Evolutionary conservation across 1,139 yeast genomes (phyloP).

Genomic region (Candida sanyaensis): DNA sequence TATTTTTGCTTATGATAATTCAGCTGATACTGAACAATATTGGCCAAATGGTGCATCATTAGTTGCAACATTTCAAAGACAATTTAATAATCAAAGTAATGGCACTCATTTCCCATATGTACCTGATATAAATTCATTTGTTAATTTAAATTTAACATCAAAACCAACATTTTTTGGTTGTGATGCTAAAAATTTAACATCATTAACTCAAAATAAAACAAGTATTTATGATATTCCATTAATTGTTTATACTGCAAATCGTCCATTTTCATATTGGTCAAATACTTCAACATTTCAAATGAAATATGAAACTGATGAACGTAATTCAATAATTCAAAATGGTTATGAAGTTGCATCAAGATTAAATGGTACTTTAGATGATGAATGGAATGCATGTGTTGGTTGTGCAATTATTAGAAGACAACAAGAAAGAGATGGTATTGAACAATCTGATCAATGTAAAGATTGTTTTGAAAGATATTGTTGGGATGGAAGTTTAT

Average conservation of each 20-base stretch:
- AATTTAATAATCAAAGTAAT: conserved; percentile 62
- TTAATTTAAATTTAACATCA: conserved; percentile 58
- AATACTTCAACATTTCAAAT: conserved; percentile 75
- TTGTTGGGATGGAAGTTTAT: conserved; percentile 74
- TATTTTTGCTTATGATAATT: conserved; percentile 52
- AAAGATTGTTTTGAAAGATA: conserved; percentile 42
- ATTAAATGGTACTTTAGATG: conserved; percentile 69
- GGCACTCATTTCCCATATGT: conserved; percentile 80
- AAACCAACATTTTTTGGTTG: conserved; percentile 89
- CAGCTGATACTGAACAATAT: conserved; percentile 41
- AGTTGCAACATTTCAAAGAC: conserved; percentile 62
- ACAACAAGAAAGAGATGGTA: conserved; percentile 40
- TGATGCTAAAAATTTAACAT: conserved; percentile 65
- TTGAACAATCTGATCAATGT: conserved; percentile 43
- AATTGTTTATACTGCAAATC: conserved; percentile 77
- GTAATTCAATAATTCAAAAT: conserved; percentile 63
- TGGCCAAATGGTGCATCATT: conserved; percentile 48
- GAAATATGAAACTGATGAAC: conserved; percentile 59
- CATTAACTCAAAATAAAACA: conserved; percentile 28
- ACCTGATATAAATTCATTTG: conserved; percentile 71
- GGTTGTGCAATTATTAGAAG: conserved; percentile 63
- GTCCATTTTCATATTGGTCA: conserved; percentile 65
- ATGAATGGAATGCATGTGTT: conserved; percentile 76
- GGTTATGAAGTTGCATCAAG: conserved; percentile 82
- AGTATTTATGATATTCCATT: conserved; percentile 60